Evolutionary conservation across 2,329 filamentous ascomycete species (phyloP).

Genomic region (Elsinoe fawcettii): DNA sequence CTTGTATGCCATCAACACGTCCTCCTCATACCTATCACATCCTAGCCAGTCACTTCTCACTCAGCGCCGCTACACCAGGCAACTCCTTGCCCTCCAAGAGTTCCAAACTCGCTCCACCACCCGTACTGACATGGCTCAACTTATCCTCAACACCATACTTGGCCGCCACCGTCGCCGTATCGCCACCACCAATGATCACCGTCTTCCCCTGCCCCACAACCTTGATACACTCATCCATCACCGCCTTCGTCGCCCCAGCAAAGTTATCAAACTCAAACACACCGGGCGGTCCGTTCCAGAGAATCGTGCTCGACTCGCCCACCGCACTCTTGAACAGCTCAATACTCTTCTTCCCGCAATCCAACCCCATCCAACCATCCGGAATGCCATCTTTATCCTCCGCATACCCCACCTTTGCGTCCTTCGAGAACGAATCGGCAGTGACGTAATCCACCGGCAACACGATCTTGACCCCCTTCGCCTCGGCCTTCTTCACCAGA

Average conservation of each 20-base stretch:
- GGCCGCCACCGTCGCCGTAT: slow-evolving; percentile 94
- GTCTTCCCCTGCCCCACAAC: slow-evolving; percentile 80
- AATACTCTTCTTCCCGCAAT: slow-evolving; percentile 83
- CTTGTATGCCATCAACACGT: background rate
- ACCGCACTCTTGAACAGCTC: slow-evolving; percentile 86
- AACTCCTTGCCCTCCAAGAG: slow-evolving; percentile 96
- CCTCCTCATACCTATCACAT: background rate
- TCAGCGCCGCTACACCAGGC: slow-evolving; percentile 80
- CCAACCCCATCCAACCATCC: slow-evolving; percentile 96
- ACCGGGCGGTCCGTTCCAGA: slow-evolving; percentile 96
- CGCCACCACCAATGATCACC: slow-evolving; percentile 96
- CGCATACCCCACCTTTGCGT: slow-evolving; percentile 73
- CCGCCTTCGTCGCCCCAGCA: slow-evolving; percentile 83
- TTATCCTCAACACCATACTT: slow-evolving; percentile 96
- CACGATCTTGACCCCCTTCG: slow-evolving; percentile 90
- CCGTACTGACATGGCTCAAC: slow-evolving; percentile 96
- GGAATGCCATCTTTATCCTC: slow-evolving; percentile 85
- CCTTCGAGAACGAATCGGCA: slow-evolving; percentile 84
- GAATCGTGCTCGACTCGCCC: slow-evolving; percentile 82
- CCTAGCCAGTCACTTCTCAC: slow-evolving; percentile 16
- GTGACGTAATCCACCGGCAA: slow-evolving; percentile 93
- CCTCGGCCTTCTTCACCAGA: slow-evolving; percentile 91
- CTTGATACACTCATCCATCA: slow-evolving; percentile 77
- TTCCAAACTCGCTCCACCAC: slow-evolving; percentile 91
- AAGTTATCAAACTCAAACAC: slow-evolving; percentile 98